A percentile compares a stretch with the other conserved stretches of the same genome.
These are phyloP conservation scores for Crithidia thermophila DNA, from an alignment of 208 protist genomes.

Conservation along the genomic window DNA sequence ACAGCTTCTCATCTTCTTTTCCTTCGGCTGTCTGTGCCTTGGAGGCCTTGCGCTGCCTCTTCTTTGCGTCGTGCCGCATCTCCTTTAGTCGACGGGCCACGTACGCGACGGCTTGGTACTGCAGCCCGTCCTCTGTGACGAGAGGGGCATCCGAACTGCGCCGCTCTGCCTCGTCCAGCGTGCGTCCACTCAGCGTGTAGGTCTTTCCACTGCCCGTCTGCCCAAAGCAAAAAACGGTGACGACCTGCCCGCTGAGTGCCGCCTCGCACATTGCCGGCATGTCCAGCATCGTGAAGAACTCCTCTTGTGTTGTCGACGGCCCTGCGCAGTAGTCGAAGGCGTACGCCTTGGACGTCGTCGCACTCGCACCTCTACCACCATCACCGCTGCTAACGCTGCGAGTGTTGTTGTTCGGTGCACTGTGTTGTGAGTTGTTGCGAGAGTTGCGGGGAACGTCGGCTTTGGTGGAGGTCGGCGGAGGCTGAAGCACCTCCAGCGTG, in stretches of 20 bases:
- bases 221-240: constrained; percentile 91
- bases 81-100: constrained; percentile 44
- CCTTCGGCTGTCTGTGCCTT: not conserved
- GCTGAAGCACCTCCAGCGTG: constrained; percentile 33
- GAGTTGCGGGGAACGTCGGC: too few species aligned
- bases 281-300: constrained; percentile 50
- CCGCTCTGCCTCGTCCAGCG: constrained; percentile 15
- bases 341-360: constrained; percentile 29
- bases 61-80: constrained; percentile 12
- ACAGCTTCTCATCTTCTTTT: too few species aligned
- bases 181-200: constrained; percentile 81
- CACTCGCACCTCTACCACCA: not conserved
- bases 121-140: constrained; percentile 67
- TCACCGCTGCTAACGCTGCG: not conserved
- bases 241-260: constrained; percentile 71
- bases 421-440: not conserved
- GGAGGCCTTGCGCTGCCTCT: not conserved
- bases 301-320: constrained; percentile 52
- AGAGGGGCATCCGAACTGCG: constrained; percentile 11
- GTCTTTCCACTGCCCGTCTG: constrained; percentile 92
- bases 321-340: constrained; percentile 70
- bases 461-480: not conserved
- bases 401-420: not conserved
- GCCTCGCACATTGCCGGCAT: constrained; percentile 72
- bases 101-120: constrained; percentile 67